Evolutionary conservation across 768 basidiomycete species (phyloP), one percentile per base, ranked within the genome.

Genomic region (Termitomyces sp.): DNA sequence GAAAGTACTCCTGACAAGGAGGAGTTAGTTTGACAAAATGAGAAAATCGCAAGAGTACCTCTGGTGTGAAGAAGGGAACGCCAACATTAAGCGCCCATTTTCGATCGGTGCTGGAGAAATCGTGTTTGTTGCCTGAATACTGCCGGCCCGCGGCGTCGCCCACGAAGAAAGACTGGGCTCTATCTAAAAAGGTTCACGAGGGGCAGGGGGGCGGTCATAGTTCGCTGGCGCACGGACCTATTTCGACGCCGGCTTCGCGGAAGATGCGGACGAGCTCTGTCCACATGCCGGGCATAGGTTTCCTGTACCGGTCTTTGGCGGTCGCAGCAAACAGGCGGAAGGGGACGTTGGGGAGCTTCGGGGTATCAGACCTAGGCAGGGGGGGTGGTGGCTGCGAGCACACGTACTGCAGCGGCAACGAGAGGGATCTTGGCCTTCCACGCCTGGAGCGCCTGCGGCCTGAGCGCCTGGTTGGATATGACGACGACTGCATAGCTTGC

Each of bases 251-350:
- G 35, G 83, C 79, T 57, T 79, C 72, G 6, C 68, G 70, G 63
- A 86, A 90, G 38, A 90, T 75, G 2, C 74, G 75, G 63, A 86
- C 81, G 47, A 95, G 71, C 60, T 86, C 85, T 56, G 80, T 75
- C 86, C 88, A 96, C 80, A 95, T 93, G 3, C 92, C 92, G 11
- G 83, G 84, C 77, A 91, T 87, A 3, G 94, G 94, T 70, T 97
- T 97, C 16, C 94, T 77, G 64, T 82, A 92, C 33, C 77, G 77
- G 64, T 96, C 93, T 61, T 79, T 84, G 5, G 78, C 83, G 2
- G 79, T 84, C 0, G 93, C 93, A 8, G 90, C 94, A 56, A 94
- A 80, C 36, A 96, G 62, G 45, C 82, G 83, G 65, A 97, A 88
- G 0, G 93, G 92, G 0, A 91, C 74, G 18, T 80, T 74, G 0